Base-by-base conservation (phyloP, 2,329 filamentous ascomycete species). In the Rasamsonia emersonii region DNA sequence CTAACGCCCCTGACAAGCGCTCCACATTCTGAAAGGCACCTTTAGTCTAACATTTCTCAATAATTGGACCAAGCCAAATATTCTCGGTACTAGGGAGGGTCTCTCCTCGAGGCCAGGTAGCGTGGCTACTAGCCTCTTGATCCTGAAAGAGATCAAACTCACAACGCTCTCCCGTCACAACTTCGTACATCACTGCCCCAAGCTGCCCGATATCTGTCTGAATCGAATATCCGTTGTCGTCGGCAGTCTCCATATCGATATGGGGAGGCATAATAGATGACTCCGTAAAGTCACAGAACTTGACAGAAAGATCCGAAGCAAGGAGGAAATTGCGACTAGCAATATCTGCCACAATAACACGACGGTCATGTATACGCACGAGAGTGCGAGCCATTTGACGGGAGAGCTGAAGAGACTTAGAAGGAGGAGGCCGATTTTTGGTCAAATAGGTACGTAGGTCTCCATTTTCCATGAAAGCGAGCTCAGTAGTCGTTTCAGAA, bases 171-270 rank as follows among this genome's bases (percentile, higher is more conserved):
- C 40, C 41, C 10, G 47, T 47, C 4, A 47, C 30, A 11, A 55
- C 37, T 35, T 54, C 44, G 30, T 49, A 57, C 18, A 54, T 50
- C 10, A 55, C 51, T 17, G 45, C 38, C 5, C 50, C 52, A 13
- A 57, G 42, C 15, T 46, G 44, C 2, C 47, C 49, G 29, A 59
- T 49, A 35, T 58, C 50, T 9, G 42, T 52, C 14, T 43, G 39
- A 9, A 45, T 42, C 1, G 46, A 46, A 32, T 42, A 54, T 16
- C 47, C 50, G 23, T 40, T 35, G 18, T 54, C 46, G 33, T 54
- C 43, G 9, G 39, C 41, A 7, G 37, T 37, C 9, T 49, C 38
- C 38, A 58, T 51, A 37, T 46, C 18, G 11, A 37, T 32, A 28
- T 49, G 40, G 7, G 46, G 32, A 5, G 43, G 37, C 17, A 56